Evolutionary conservation across 2,329 filamentous ascomycete species (phyloP), one percentile per base, ranked within the genome.

Genomic region (Colletotrichum costaricense): DNA sequence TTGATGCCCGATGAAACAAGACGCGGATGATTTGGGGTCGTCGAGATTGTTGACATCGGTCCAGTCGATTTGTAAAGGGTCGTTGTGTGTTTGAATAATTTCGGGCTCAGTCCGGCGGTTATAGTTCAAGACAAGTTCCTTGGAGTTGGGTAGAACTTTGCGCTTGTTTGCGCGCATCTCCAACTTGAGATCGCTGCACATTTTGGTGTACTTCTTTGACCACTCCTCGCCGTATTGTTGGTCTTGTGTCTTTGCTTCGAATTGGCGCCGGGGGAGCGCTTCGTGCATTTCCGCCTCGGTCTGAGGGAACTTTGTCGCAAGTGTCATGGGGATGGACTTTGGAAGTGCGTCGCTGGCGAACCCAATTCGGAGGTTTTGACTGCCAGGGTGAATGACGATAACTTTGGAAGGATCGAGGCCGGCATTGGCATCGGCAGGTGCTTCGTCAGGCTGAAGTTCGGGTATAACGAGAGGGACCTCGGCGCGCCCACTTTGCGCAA

Each of bases 291-390:
- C 95, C 19, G 94, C 93, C 83, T 99, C 97, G 72, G 92, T 95
- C 78, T 92, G 89, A 7, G 89, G 86, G 77, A 93, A 93, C 79
- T 92, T 94, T 42, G 93, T 92, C 26, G 96, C 97, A 75, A 98
- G 92, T 1, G 94, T 92, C 93, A 97, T 98, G 5, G 97, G 96
- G 54, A 98, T 91, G 1, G 95, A 97, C 84, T 97, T 98, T 7
- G 97, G 97, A 5, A 99, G 86, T 6, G 95, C 96, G 84, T 99
- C 97, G 78, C 94, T 98, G n/a, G 96, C 95, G 73, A 98, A 91
- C 0, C 97, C 97, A 78, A 99, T 95, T 60, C 97, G 92, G 75
- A 99, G 85, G 76, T 98, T 98, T 83, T 98, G 96, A 80, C 96
- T 98, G 35, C 97, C 97, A 2, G 96, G 92, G 80, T 99, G 97